These are phyloP conservation scores for Penicillium longicatenatum DNA, from an alignment of 495 filamentous ascomycete genomes.

Conservation along the genomic window DNA sequence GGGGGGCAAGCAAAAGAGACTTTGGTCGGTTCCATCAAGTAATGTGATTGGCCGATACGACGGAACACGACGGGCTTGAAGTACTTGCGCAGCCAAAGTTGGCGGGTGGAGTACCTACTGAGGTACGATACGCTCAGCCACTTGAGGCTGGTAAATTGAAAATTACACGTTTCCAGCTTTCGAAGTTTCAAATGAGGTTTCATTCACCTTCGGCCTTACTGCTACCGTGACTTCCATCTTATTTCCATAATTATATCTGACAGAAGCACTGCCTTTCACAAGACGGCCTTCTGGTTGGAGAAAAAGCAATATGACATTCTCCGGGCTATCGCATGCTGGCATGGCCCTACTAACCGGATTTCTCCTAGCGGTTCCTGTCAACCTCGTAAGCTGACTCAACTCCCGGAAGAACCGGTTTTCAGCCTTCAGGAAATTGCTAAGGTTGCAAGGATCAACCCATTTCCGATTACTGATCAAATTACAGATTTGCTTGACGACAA, in stretches of 20 bases:
- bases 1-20: conserved; percentile 13
- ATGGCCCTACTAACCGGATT: conserved; percentile 1
- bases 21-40: conserved; percentile 9
- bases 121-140: conserved; percentile 8
- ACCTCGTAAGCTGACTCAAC: conserved; percentile 1
- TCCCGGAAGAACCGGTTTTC: conserved; percentile 2
- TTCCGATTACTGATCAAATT: not conserved
- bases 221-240: not conserved
- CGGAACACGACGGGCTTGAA: conserved; percentile 23
- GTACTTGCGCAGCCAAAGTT: conserved; percentile 2
- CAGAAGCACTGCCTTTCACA: not conserved
- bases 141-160: conserved; percentile 4
- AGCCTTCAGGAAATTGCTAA: not conserved
- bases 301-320: not conserved
- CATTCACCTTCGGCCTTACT: not conserved
- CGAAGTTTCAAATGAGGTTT: not conserved
- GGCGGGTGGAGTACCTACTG: conserved; percentile 1
- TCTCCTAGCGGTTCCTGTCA: conserved; percentile 6
- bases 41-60: conserved; percentile 19
- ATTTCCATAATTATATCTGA: not conserved
- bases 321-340: not conserved
- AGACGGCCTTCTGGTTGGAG: not conserved
- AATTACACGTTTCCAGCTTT: conserved; percentile 10
- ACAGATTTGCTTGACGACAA: conserved; percentile 39
- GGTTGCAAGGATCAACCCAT: not conserved